Conservation (phyloP, 2,329 filamentous ascomycete genomes). For the Raffaelea deltoideospora region DNA sequence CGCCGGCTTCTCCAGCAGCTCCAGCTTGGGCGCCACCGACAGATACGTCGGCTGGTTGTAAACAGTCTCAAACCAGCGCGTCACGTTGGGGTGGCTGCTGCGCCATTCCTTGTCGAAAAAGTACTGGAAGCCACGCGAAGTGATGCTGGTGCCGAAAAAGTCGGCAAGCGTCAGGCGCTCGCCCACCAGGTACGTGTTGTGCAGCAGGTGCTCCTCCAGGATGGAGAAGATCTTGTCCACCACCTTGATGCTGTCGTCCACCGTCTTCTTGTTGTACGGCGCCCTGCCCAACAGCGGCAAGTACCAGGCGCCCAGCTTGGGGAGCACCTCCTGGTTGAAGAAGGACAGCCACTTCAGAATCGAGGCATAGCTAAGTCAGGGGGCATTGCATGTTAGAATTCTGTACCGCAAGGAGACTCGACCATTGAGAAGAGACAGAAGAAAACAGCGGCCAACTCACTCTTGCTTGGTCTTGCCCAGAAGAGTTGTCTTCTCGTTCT, state of each 20-base stretch:
- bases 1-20: constrained; percentile 72
- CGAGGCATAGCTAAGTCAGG: constrained; percentile 62
- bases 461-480: constrained; percentile 99
- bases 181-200: constrained; percentile 94
- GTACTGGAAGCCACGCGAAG: constrained; percentile 79
- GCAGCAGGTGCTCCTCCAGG: constrained; percentile 73
- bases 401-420: too few relatives aligned
- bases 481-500: constrained; percentile 99
- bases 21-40: constrained; percentile 57
- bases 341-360: constrained; percentile 98
- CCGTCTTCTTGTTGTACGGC: constrained; percentile 95
- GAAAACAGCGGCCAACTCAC: constrained; percentile 28
- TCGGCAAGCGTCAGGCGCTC: constrained; percentile 97
- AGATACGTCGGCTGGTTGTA: constrained; percentile 86
- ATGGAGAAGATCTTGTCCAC: constrained; percentile 53
- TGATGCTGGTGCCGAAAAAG: constrained; percentile 65
- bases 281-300: constrained; percentile 66
- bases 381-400: constrained; percentile 6
- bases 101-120: constrained; percentile 91
- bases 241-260: constrained; percentile 63
- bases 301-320: constrained; percentile 65
- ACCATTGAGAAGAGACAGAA: background rate
- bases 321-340: constrained; percentile 77
- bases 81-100: constrained; percentile 63
- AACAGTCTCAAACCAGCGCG: constrained; percentile 91